These are phyloP conservation scores for Xylariales sp. DNA, from an alignment of 2,329 filamentous ascomycete genomes.

Conservation along the genomic window DNA sequence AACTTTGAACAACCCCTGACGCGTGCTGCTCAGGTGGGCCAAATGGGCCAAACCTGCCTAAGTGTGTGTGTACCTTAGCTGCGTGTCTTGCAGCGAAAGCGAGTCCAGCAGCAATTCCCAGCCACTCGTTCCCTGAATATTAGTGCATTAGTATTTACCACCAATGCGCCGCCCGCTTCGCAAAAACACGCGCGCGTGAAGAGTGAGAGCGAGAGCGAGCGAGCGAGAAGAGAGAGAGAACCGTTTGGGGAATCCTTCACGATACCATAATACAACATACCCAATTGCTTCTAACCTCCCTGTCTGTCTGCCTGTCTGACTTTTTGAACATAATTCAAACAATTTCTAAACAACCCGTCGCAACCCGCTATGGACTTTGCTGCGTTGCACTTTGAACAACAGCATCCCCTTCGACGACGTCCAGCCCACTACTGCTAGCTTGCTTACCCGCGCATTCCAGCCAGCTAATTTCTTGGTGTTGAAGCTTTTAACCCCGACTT, in stretches of 20 bases:
- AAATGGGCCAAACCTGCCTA: not conserved
- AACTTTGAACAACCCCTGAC: not conserved
- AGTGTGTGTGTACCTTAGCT: too few relatives aligned
- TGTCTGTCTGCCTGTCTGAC: not conserved
- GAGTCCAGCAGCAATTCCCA: constrained; percentile 1
- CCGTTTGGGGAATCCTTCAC: constrained; percentile 22
- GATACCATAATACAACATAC: constrained; percentile 27
- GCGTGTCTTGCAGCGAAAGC: not conserved
- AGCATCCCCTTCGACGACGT: constrained; percentile 30
- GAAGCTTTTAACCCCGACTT: constrained; percentile 12
- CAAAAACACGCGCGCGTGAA: constrained; percentile 25
- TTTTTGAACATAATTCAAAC: constrained; percentile 28
- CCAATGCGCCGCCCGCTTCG: constrained; percentile 11
- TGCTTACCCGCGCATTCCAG: constrained; percentile 28
- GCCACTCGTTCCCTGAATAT: constrained; percentile 12
- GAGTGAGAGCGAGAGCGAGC: not conserved
- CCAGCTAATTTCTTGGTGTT: constrained; percentile 28
- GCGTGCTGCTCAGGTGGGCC: not conserved
- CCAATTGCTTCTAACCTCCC: constrained; percentile 3
- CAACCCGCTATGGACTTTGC: constrained; percentile 35
- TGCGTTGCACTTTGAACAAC: constrained; percentile 25
- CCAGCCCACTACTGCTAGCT: constrained; percentile 9
- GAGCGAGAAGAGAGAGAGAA: not conserved
- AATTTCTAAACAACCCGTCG: constrained; percentile 14
- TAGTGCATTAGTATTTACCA: not conserved